Base-by-base conservation (phyloP, 768 basidiomycete species). In the Suillus subalutaceus region DNA sequence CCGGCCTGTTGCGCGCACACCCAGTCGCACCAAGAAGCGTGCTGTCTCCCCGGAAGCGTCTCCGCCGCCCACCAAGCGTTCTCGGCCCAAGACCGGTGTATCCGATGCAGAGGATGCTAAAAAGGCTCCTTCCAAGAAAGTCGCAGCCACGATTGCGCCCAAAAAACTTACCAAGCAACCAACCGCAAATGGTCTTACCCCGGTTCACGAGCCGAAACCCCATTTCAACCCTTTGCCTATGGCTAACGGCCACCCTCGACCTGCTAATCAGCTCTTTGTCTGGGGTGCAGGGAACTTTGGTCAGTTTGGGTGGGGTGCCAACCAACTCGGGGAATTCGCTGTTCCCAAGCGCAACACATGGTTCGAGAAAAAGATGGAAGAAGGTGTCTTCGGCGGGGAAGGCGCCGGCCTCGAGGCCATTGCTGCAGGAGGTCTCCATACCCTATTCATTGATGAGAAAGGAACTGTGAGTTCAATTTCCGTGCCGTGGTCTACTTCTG, bases 271-370 rank as follows among this genome's bases (percentile, higher is more conserved):
- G 50, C 82, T 96, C 20, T 97, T 96, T 69, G 90, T 86, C 9
- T 98, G 93, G 87, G 97, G 97, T 8, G 89, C 90, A 13, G 96
- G 95, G 35, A 96, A 97, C 77, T 94, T 95, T 80, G 96, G 96
- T 38, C 96, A 99, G 77, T 91, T 97, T 72, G 97, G 96, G 40
- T 86, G 97, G 82, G 97, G 97, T 44, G 87, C 88, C 5, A 87
- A 89, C 68, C 74, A 80, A 59, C 80, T 94, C 40, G 88, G 82
- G 65, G 94, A 97, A 77, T 84, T 91, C 64, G 79, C 84, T 63
- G 90, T 89, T 69, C 96, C 96, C 10, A 90, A 85, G 72, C 85
- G 89, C 65, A 95, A 93, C 74, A 67, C 77, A 0, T 93, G 91
- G 90, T 84, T 93, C 30, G 90, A 94, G 70, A 81, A 88, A 72